Evolutionary conservation across 768 basidiomycete species (phyloP).

Genomic region (Fibroporia radiculosa): DNA sequence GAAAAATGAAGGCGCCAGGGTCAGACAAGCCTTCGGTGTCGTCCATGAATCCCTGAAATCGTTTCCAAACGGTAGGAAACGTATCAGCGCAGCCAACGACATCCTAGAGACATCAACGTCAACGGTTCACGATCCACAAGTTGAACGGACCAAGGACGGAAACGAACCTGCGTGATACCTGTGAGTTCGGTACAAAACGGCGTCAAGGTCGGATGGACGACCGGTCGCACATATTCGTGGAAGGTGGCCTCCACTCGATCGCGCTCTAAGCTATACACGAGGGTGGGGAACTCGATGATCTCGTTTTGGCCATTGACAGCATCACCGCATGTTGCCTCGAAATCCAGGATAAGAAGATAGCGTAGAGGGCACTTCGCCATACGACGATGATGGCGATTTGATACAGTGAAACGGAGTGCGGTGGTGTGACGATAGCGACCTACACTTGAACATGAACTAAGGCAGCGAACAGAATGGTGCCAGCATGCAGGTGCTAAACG

Average conservation of each 20-base stretch:
- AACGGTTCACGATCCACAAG: background rate
- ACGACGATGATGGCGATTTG: background rate
- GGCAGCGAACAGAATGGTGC: no score
- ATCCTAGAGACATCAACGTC: constrained; percentile 11
- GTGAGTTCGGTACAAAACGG: constrained; percentile 22
- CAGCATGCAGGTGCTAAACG: no score
- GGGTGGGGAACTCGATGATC: constrained; percentile 24
- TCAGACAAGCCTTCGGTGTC: constrained; percentile 11
- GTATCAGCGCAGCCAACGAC: constrained; percentile 18
- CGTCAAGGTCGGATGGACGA: constrained; percentile 16
- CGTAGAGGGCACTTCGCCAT: constrained; percentile 2
- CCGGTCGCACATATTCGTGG: constrained; percentile 23
- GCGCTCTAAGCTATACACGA: constrained; percentile 20
- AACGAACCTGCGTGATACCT: constrained; percentile 22
- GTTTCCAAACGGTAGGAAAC: constrained; percentile 22
- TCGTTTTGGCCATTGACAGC: constrained; percentile 13
- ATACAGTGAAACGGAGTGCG: no score
- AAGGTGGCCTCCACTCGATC: constrained; percentile 19
- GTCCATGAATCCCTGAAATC: constrained; percentile 19
- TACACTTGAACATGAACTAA: no score
- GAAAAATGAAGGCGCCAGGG: constrained; percentile 11
- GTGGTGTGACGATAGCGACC: no score
- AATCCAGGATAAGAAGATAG: constrained; percentile 22
- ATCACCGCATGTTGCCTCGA: constrained; percentile 23
- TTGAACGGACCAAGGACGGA: background rate